These are phyloP conservation scores for Ilyonectria mors-panacis DNA, from an alignment of 2,329 filamentous ascomycete species.

Conservation along the genomic window DNA sequence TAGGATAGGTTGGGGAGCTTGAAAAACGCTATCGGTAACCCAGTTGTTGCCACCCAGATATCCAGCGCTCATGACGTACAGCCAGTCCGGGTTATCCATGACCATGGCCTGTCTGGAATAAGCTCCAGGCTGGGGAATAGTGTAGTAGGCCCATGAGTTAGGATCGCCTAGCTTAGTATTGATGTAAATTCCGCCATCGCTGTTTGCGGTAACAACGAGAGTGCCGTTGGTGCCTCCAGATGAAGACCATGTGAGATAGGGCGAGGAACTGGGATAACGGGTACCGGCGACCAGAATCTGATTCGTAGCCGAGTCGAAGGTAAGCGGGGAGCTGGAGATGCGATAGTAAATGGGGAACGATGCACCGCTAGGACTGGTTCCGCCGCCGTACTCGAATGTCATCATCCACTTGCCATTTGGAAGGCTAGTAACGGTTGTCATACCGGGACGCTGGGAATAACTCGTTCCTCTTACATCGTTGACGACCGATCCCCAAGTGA, in stretches of 20 bases:
- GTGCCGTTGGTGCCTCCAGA: conserved; percentile 11
- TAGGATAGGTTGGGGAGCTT: conserved; percentile 18
- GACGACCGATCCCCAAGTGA: conserved; percentile 71
- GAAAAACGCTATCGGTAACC: conserved; percentile 27
- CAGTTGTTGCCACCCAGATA: conserved; percentile 16
- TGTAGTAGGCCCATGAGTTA: conserved; percentile 5
- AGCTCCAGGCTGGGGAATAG: conserved; percentile 13
- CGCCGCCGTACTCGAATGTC: conserved; percentile 23
- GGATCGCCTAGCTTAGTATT: conserved; percentile 20
- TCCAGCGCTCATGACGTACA: conserved; percentile 23
- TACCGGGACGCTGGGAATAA: conserved; percentile 11
- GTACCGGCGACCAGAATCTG: background rate
- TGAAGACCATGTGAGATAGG: background rate
- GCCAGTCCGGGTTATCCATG: conserved; percentile 25
- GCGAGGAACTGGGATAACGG: conserved; percentile 2
- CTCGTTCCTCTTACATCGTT: conserved; percentile 68
- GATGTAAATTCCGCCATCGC: conserved; percentile 2
- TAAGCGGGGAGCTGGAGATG: conserved; percentile 27
- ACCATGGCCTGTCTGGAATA: conserved; percentile 21
- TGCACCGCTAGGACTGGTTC: background rate
- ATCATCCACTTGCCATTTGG: conserved; percentile 24
- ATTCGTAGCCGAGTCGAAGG: conserved; percentile 1
- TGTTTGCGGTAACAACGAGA: conserved; percentile 14
- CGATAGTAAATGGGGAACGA: conserved; percentile 1
- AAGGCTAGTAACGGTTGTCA: conserved; percentile 17